These are phyloP conservation scores for Backusella australiensis DNA, from an alignment of 192 early-diverging fungal genomes.

Conservation along the genomic window DNA sequence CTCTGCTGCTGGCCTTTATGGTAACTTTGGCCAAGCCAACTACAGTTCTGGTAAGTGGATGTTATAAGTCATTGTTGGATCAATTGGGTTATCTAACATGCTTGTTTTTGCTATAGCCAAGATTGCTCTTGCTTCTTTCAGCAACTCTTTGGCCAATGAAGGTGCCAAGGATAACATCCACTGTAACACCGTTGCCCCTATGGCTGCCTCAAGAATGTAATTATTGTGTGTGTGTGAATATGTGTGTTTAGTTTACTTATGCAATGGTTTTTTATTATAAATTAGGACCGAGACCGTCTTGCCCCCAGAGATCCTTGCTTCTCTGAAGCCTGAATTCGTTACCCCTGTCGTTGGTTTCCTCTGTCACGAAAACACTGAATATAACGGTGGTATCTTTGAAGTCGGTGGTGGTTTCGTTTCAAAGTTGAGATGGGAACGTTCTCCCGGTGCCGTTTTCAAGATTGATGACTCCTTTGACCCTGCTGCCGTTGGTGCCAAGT, in stretches of 20 bases:
- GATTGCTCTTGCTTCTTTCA: slow-evolving; percentile 89
- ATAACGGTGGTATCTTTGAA: slow-evolving; percentile 91
- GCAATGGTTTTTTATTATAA: background rate
- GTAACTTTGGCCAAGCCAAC: slow-evolving; percentile 95
- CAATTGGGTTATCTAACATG: background rate
- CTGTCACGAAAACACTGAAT: slow-evolving; percentile 81
- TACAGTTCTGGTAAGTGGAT: slow-evolving; percentile 64
- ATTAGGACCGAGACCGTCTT: slow-evolving; percentile 84
- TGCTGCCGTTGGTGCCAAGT: slow-evolving; percentile 73
- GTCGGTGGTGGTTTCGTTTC: slow-evolving; percentile 94
- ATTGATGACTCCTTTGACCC: slow-evolving; percentile 84
- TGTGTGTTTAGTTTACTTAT: background rate
- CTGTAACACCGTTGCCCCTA: slow-evolving; percentile 92
- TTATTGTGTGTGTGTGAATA: slow-evolving; percentile 17
- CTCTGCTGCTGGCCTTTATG: slow-evolving; percentile 97
- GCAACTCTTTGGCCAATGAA: slow-evolving; percentile 89
- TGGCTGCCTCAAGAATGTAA: slow-evolving; percentile 94
- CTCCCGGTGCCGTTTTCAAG: slow-evolving; percentile 88
- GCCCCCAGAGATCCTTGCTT: slow-evolving; percentile 92
- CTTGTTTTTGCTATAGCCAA: slow-evolving; percentile 65
- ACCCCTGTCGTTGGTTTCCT: slow-evolving; percentile 93
- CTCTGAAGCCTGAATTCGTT: slow-evolving; percentile 97
- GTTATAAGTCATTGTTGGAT: background rate
- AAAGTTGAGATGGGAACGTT: slow-evolving; percentile 90
- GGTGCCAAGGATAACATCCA: slow-evolving; percentile 94